These are phyloP conservation scores for Pleodorina starrii DNA, from an alignment of 139 green algal species.

Conservation along the genomic window DNA sequence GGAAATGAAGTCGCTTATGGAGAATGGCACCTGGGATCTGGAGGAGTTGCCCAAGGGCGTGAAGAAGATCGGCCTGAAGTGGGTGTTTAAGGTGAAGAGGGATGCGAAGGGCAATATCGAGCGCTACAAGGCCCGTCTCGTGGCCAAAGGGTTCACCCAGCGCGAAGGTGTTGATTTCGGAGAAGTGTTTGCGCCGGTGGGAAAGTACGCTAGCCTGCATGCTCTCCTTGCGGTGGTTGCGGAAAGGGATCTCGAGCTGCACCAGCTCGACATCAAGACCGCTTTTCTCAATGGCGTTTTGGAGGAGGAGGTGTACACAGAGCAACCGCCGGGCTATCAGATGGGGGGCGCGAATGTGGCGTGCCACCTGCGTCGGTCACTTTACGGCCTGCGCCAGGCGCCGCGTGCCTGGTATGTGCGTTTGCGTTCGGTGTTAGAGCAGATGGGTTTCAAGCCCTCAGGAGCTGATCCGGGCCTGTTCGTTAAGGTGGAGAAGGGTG, in stretches of 20 bases:
- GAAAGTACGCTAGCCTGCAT: slow-evolving; percentile 44
- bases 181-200: slow-evolving; percentile 58
- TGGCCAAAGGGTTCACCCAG: slow-evolving; percentile 69
- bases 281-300: slow-evolving; percentile 72
- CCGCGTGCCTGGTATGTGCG: not conserved
- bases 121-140: slow-evolving; percentile 72
- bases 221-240: slow-evolving; percentile 48
- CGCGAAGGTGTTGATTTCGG: slow-evolving; percentile 54
- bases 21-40: slow-evolving; percentile 19
- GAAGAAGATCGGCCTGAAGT: slow-evolving; percentile 54
- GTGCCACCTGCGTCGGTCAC: slow-evolving; percentile 49
- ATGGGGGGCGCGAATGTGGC: not conserved
- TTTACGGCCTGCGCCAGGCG: slow-evolving; percentile 57
- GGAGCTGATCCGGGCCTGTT: not conserved
- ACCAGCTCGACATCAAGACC: slow-evolving; percentile 72
- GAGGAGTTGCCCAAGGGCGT: not conserved
- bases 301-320: slow-evolving; percentile 57
- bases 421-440: not conserved
- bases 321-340: slow-evolving; percentile 54
- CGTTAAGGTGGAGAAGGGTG: not conserved
- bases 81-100: slow-evolving; percentile 66
- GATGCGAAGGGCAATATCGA: slow-evolving; percentile 58
- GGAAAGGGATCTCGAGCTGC: slow-evolving; percentile 57
- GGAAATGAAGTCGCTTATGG: slow-evolving; percentile 21
- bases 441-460: not conserved